Base-by-base conservation (phyloP, 1,284 basidiomycete species). In the Clitocybe nebularis region DNA sequence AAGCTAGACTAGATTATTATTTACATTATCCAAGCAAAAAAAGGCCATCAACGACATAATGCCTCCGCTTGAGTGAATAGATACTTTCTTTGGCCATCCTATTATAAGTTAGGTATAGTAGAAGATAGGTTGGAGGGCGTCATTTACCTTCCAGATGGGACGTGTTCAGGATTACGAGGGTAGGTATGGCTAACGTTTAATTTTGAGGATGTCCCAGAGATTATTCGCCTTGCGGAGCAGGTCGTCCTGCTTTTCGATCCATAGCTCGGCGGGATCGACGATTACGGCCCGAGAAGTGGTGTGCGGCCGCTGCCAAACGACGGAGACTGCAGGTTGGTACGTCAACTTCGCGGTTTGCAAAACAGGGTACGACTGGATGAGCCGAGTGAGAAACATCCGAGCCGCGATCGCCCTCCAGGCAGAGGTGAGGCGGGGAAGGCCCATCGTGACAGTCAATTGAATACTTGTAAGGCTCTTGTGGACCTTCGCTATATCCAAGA, bases 301-400 rank as follows among this genome's bases (percentile, higher is more conserved):
- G 16, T 30, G 26, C 11, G 22, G 29, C 5, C 49, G 44, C 10
- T 17, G 45, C 52, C 52, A 53, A 8, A 51, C 49, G 3, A 49
- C 40, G 17, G 46, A 48, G 2, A 44, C 17, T 8, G 46, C 47
- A 9, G 49, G 49, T 13, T 51, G 47, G 22, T 46, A 53, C 30
- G 47, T 36, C 14, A 53, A 43, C 36, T 41, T 49, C 20, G 43
- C 47, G 8, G 24, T 29, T 42, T 46, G 24, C 5, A 53, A 44
- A 10, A 21, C 19, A 10, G 51, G 51, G 23, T 53, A 53, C 17
- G 38, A 34, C 16, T 35, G 43, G 11, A 47, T 23, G 13, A 53
- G 44, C 8, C 36, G 35, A 11, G 30, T 37, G 11, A 51, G 34
- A 24, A 51, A 49, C 47, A 44, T 46, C 23, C 45, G 46, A 17